Percentiles rank a stretch among this genome's conserved stretches.
Conservation (phyloP, 1,284 basidiomycete species). For the Marasmius fiardii region DNA sequence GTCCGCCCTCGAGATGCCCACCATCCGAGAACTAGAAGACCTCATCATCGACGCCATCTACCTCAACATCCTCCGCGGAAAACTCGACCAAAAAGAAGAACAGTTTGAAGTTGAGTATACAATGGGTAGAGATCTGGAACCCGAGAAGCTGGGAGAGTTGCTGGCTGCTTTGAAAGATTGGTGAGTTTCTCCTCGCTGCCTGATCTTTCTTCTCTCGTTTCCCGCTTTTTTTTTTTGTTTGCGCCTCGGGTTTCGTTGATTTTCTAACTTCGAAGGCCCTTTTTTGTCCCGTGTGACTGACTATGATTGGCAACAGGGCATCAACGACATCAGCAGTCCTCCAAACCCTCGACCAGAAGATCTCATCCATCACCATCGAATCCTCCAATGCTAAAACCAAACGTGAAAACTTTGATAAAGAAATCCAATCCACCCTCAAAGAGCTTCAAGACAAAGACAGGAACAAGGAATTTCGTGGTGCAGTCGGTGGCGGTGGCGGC, state of each 20-base stretch:
- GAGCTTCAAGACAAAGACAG: constrained; percentile 55
- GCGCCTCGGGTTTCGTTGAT: background rate
- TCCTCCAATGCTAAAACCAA: constrained; percentile 28
- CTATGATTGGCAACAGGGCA: constrained; percentile 46
- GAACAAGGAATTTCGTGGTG: constrained; percentile 28
- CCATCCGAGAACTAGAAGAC: constrained; percentile 87
- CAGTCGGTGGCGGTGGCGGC: constrained; percentile 21
- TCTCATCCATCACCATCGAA: constrained; percentile 41
- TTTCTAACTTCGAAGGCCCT: background rate
- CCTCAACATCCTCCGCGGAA: constrained; percentile 82
- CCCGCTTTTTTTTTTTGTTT: too few species aligned
- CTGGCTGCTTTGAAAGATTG: constrained; percentile 67
- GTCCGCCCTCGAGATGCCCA: constrained; percentile 64
- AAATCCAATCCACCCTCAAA: constrained; percentile 42
- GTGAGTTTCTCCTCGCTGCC: constrained; percentile 54
- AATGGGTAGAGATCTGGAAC: constrained; percentile 83
- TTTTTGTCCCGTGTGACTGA: background rate
- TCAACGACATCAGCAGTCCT: constrained; percentile 60
- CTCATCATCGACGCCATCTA: constrained; percentile 96
- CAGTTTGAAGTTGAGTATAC: constrained; percentile 89
- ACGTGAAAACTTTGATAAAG: constrained; percentile 44
- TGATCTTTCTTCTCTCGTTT: background rate
- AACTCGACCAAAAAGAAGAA: constrained; percentile 86
- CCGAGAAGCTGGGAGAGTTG: constrained; percentile 59
- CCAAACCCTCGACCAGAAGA: constrained; percentile 46